phyloP scores from a whole-genome alignment of 2,329 filamentous ascomycete genomes.

The Trichoderma sp. region DNA sequence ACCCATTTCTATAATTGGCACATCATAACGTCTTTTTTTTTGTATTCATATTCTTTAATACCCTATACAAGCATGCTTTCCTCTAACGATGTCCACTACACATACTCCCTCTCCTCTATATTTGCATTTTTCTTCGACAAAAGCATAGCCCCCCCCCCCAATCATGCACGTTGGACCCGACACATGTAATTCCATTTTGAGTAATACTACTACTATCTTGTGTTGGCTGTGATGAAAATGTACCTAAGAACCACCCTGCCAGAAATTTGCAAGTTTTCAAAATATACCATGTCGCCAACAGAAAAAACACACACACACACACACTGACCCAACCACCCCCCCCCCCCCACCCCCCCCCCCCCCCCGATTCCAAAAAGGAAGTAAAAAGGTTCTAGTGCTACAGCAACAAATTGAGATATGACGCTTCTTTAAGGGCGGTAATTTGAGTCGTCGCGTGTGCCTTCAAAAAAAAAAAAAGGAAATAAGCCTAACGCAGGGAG shows the following conservation, averaged over 20 bases:
- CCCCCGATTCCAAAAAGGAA: background rate
- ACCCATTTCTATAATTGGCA: background rate
- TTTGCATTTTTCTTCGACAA: background rate
- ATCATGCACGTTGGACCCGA: background rate
- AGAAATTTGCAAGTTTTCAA: background rate
- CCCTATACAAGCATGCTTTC: background rate
- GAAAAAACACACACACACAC: background rate
- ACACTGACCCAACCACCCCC: too few species aligned
- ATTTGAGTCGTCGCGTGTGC: background rate
- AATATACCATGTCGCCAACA: background rate
- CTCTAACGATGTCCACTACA: background rate
- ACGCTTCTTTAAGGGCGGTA: background rate
- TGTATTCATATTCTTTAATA: background rate
- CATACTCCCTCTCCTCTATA: background rate
- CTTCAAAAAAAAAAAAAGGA: background rate
- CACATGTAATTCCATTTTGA: background rate
- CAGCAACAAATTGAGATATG: background rate
- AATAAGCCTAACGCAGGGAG: background rate
- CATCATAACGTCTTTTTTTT: too few species aligned
- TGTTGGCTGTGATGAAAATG: background rate
- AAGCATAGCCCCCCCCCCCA: background rate
- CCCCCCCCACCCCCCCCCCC: too few species aligned
- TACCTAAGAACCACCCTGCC: background rate
- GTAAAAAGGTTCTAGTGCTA: too few species aligned
- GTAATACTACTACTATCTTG: background rate